phyloP scores from a whole-genome alignment of 495 filamentous ascomycete genomes.

The Aspergillus funiculosus region DNA sequence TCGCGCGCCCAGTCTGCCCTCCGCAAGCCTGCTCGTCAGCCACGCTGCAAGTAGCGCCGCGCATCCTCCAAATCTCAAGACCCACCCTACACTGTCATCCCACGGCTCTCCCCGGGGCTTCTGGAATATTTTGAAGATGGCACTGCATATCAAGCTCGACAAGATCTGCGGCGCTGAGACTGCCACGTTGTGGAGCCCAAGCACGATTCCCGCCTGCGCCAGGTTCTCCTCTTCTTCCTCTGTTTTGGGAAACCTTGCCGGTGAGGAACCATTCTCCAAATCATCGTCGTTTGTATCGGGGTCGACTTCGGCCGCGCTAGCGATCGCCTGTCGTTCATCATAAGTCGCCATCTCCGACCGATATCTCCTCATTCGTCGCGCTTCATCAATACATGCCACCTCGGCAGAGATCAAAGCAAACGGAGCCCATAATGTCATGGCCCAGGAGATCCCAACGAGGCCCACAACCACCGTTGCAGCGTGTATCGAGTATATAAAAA shows the following conservation, averaged over 20 bases:
- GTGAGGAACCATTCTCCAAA: constrained; percentile 24
- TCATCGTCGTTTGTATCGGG: constrained; percentile 14
- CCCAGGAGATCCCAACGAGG: constrained; percentile 80
- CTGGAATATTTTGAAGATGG: constrained; percentile 75
- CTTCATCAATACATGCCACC: constrained; percentile 69
- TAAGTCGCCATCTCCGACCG: constrained; percentile 19
- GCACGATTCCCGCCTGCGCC: constrained; percentile 74
- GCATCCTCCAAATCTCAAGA: constrained; percentile 72
- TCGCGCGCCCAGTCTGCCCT: constrained; percentile 29
- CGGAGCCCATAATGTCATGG: constrained; percentile 82
- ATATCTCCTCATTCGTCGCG: constrained; percentile 50
- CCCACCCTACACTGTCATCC: constrained; percentile 81
- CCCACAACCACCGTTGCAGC: constrained; percentile 69
- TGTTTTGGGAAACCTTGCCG: constrained; percentile 11
- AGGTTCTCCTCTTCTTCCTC: constrained; percentile 27
- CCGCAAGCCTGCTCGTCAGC: constrained; percentile 45
- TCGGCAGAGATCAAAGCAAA: constrained; percentile 89
- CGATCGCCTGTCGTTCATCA: constrained; percentile 2
- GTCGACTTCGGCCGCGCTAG: background rate
- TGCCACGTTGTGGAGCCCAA: constrained; percentile 89
- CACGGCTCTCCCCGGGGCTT: constrained; percentile 75
- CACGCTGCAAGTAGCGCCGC: constrained; percentile 73
- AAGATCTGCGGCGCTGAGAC: constrained; percentile 84
- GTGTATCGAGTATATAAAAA: constrained; percentile 61
- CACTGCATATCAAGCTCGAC: constrained; percentile 71